A percentile compares a stretch with the other conserved stretches of the same genome.
These are phyloP conservation scores for Penicillium sp. DNA, from an alignment of 2,329 filamentous ascomycete species.

Conservation along the genomic window DNA sequence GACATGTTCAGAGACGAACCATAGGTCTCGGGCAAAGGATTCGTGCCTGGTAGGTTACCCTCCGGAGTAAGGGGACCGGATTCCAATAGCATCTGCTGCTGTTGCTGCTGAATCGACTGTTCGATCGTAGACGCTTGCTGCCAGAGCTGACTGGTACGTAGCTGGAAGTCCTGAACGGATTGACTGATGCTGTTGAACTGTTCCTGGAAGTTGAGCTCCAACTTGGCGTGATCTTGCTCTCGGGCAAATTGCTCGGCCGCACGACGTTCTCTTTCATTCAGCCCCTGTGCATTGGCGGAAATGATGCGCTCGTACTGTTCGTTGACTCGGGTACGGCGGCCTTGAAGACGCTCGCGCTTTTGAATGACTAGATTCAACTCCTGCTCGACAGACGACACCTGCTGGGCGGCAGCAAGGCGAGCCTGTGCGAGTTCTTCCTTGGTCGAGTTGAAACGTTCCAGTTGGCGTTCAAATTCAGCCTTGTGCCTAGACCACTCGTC, in stretches of 20 bases:
- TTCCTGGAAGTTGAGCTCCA: slow-evolving; percentile 49
- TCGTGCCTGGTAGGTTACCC: slow-evolving; percentile 60
- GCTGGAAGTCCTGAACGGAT: slow-evolving; percentile 49
- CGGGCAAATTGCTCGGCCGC: slow-evolving; percentile 52
- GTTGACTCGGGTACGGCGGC: slow-evolving; percentile 61
- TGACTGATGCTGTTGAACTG: slow-evolving; percentile 48
- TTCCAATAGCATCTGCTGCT: slow-evolving; percentile 49
- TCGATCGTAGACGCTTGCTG: slow-evolving; percentile 49
- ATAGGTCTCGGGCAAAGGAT: slow-evolving; percentile 38
- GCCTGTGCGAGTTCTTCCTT: slow-evolving; percentile 56
- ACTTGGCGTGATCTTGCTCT: slow-evolving; percentile 50
- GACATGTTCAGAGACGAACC: slow-evolving; percentile 27
- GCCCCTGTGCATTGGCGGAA: slow-evolving; percentile 61
- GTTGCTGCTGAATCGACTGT: slow-evolving; percentile 50
- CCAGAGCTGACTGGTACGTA: slow-evolving; percentile 48
- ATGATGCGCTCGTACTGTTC: slow-evolving; percentile 66
- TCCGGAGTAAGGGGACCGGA: slow-evolving; percentile 62
- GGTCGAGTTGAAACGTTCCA: slow-evolving; percentile 55
- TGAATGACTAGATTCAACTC: slow-evolving; percentile 58
- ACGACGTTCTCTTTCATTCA: slow-evolving; percentile 58
- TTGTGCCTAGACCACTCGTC: slow-evolving; percentile 58
- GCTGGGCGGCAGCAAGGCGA: slow-evolving; percentile 57
- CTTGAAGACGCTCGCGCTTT: slow-evolving; percentile 63
- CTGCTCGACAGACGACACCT: slow-evolving; percentile 55
- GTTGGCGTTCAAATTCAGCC: slow-evolving; percentile 58